Base-by-base conservation (phyloP, 2,329 filamentous ascomycete species). In the Mycocentrospora acerina region DNA sequence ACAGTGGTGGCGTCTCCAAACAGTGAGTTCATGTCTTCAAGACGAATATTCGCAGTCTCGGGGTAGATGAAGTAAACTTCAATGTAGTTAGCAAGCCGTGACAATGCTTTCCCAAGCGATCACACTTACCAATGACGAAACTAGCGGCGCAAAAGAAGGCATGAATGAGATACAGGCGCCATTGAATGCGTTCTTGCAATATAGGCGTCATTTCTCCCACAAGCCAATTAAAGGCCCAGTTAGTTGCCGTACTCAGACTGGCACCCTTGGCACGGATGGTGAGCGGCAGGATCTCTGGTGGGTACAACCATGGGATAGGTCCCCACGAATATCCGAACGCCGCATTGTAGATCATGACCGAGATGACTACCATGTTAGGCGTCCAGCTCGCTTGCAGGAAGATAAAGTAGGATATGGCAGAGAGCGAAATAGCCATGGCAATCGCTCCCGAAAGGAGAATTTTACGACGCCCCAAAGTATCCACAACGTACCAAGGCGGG, bases 151-250 rank as follows among this genome's bases (percentile, higher is more conserved):
- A 98, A 73, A 95, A 97, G 68, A 97, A 96, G 2, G 93, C 93
- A 68, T 98, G 93, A 12, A 98, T 76, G 32, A 98, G 78, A 61
- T 98, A 98, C 44, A 97, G 75, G 24, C 93, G 82, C 93, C 93
- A 98, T 57, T 86, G 81, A 58, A 98, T 97, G 70, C 79, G 82
- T 57, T 93, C 88, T 67, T 98, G 91, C 43, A 97, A 74, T 37
- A 97, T 83, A 2, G 93, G 93, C 0, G 93, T 98, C 76, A 97
- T 81, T 69, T 95, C 88, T 53, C 93, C 93, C 3, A 97, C 93
- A 17, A 97, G 75, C 87, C 90, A 98, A 71, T 98, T 98, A 71
- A 93, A 95, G 1, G 91, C 90, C 93, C 93, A 98, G 65, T 98
- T 98, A 22, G 90, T 85, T 13, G 93, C 93, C 2, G 93, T 97